Evolutionary conservation across 2,329 filamentous ascomycete genomes (phyloP).

Genomic region (Colletotrichum ledebouriae): DNA sequence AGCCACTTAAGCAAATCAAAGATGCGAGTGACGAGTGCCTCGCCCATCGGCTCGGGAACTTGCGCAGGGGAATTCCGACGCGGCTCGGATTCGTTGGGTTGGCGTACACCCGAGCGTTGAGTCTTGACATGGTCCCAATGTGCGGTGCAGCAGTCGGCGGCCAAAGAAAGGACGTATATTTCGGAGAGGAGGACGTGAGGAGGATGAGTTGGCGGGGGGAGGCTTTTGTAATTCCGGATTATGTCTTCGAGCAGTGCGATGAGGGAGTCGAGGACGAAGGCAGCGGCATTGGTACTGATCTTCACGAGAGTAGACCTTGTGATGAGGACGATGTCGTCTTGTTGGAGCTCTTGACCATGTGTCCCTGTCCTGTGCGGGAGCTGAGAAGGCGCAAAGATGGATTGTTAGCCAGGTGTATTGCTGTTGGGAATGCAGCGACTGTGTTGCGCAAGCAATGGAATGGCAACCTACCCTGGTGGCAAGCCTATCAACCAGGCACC

Average conservation of each 20-base stretch:
- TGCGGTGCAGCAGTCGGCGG: conserved; percentile 74
- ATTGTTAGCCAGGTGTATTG: background rate
- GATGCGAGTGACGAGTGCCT: conserved; percentile 65
- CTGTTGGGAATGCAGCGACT: conserved; percentile 10
- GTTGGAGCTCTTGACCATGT: conserved; percentile 66
- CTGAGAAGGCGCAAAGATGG: conserved; percentile 52
- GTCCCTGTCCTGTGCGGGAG: conserved; percentile 74
- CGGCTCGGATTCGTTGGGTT: conserved; percentile 39
- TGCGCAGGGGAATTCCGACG: conserved; percentile 41
- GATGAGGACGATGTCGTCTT: conserved; percentile 72
- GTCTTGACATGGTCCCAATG: conserved; percentile 66
- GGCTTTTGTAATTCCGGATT: conserved; percentile 64
- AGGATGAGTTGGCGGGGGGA: conserved; percentile 62
- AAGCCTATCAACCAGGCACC: conserved; percentile 73
- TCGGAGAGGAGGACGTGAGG: conserved; percentile 74
- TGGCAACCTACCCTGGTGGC: conserved; percentile 67
- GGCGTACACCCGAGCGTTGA: conserved; percentile 27
- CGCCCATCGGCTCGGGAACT: conserved; percentile 59
- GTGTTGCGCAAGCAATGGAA: background rate
- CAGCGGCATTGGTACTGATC: conserved; percentile 68
- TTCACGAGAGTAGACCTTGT: conserved; percentile 73
- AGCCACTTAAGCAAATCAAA: conserved; percentile 69
- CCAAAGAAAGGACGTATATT: conserved; percentile 72
- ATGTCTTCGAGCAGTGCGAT: conserved; percentile 71
- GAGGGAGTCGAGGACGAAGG: conserved; percentile 68